Conservation (phyloP, 2,329 filamentous ascomycete genomes). For the Xylaria arbuscula region DNA sequence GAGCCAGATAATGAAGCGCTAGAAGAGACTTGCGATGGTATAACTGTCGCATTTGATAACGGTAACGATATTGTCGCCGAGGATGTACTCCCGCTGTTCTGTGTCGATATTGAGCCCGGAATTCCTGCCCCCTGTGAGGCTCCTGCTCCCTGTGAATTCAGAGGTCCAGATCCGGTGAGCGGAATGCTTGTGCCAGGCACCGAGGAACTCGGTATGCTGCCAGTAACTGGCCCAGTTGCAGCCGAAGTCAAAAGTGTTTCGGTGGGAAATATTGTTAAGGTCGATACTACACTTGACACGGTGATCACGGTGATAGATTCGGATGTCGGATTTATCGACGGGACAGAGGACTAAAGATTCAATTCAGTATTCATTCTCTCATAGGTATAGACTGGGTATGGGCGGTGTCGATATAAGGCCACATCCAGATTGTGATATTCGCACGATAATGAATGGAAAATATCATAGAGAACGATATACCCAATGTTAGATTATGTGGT, state of each 20-base stretch:
- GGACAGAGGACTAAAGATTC: constrained; percentile 22
- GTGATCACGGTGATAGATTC: constrained; percentile 37
- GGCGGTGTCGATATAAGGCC: too few relatives aligned
- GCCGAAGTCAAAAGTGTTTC: constrained; percentile 41
- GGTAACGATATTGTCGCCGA: constrained; percentile 4
- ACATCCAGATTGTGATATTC: neutral
- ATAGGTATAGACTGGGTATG: neutral
- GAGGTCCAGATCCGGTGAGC: constrained; percentile 22
- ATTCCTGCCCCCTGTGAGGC: neutral
- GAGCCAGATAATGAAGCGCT: constrained; percentile 1
- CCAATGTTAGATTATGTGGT: neutral
- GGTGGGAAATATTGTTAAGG: constrained; percentile 40
- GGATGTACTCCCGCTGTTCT: constrained; percentile 12
- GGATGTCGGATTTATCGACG: constrained; percentile 27
- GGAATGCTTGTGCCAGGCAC: constrained; percentile 23
- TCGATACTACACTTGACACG: constrained; percentile 36
- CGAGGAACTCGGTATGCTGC: constrained; percentile 26
- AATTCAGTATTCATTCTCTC: constrained; percentile 25
- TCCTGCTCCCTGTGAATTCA: neutral
- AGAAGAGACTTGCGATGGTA: neutral
- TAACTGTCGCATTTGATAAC: constrained; percentile 5
- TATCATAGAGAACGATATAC: neutral
- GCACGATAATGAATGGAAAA: neutral
- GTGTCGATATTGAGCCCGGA: constrained; percentile 27
- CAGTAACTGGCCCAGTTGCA: constrained; percentile 42